Evolutionary conservation across 2,329 filamentous ascomycete genomes (phyloP), one percentile per base, ranked within the genome.

Genomic region (Dichotomopilus funicola): DNA sequence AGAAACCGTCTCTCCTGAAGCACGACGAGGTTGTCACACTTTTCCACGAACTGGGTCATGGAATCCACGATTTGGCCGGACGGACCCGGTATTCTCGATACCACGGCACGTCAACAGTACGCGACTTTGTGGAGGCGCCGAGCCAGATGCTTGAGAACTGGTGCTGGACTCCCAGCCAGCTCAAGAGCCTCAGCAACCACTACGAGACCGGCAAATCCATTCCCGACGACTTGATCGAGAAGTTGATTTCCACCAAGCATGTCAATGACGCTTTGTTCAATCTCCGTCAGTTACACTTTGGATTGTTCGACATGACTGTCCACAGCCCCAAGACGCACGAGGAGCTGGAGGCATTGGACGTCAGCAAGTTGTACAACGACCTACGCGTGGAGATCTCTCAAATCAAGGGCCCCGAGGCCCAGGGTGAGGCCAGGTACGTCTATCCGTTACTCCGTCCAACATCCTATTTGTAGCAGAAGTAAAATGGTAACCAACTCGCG

Each of bases 1-100:
- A 80, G 67, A 91, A 90, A 70, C 88, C 88, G 4, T 88, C 83
- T 27, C 77, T 92, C 3, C 79, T 94, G 43, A 91, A 91, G 77
- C 89, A 92, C 66, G 85, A 89, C 53, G 88, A 92, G 70, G 87
- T 91, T 2, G 85, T 90, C 9, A 91, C 88, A 0, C 78, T 92
- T 8, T 92, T 94, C 79, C 87, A 94, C 66, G 85, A 88, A 68
- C 75, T 88, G 1, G 85, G 85, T 35, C 85, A 88, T 65, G 86
- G 83, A 33, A 88, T 88, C 54, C 85, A 88, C 64, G 83, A 88
- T 64, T 72, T 88, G 46, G 75, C 82, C n/a, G 80, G 79, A 12
- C 78, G 81, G 40, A 83, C 80, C 37, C 78, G 74, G 49, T 87
- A 82, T 66, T 77, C 82, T 48, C 79, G 84, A 54, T 86, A 86